Base-by-base conservation (phyloP, 2,329 filamentous ascomycete genomes). In the Thermothelomyces thermophilus region DNA sequence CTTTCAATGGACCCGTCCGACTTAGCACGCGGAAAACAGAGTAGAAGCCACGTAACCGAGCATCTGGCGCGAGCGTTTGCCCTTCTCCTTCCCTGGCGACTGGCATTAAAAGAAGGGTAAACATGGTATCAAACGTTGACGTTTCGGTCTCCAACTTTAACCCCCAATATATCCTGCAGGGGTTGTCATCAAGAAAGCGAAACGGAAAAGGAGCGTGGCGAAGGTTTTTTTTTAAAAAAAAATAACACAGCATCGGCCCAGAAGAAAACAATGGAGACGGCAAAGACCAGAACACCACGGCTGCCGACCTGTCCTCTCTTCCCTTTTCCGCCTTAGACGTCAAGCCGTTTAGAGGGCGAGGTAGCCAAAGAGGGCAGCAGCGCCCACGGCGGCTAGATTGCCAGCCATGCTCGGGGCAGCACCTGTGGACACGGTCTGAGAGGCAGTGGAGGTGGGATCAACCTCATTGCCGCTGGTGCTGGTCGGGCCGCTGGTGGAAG, bases 331-430 rank as follows among this genome's bases (percentile, higher is more conserved):
- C 4, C 17, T 20, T 20, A 14, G 9, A 8, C 17, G n/a, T 26
- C 36, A 35, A 13, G 28, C 5, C 20, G 7, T 7, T 19, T 39
- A 46, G 53, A 64, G 55, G 37, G 58, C 52, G 41, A 61, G 54
- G 43, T 52, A 56, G 46, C 54, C 60, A 17, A 62, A 47, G 44
- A 64, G 48, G 17, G 59, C 48, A 39, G 61, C 63, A 14, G 48
- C 59, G 10, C 52, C 61, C n/a, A 56, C 40, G 17, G 55, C 60
- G 8, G 52, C 54, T 33, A 62, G 34, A 39, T 55, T 54, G 52
- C 51, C 52, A 48, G 44, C 57, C 14, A 57, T 46, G 45, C 55
- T 60, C 57, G 52, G 62, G 40, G 56, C 56, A 14, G 57, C 51
- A 53, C 51, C 54, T 30, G 63, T 51, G 11, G 55, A 53, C 36